Conservation (phyloP, 2,329 filamentous ascomycete species). For the Plenodomus lindquistii region DNA sequence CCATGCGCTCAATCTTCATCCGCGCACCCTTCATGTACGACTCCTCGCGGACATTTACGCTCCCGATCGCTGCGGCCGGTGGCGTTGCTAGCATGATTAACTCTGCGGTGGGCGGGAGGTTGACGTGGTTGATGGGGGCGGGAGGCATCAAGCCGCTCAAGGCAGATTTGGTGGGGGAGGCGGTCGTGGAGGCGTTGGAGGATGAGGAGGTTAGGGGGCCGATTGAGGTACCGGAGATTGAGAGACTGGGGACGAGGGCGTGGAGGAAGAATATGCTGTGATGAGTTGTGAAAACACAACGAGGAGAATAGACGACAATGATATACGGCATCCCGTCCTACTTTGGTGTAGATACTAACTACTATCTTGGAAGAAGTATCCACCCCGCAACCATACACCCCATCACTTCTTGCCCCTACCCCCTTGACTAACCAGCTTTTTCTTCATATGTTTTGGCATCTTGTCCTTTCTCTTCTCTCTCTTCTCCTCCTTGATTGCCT, state of each 20-base stretch:
- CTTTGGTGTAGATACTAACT: too few species aligned
- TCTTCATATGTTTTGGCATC: constrained; percentile 96
- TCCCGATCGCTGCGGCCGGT: constrained; percentile 80
- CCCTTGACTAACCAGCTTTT: constrained; percentile 71
- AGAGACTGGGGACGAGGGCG: constrained; percentile 75
- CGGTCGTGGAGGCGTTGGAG: constrained; percentile 82
- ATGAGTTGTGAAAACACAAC: not conserved
- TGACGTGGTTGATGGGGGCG: constrained; percentile 78
- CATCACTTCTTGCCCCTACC: constrained; percentile 64
- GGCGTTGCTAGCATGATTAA: constrained; percentile 78
- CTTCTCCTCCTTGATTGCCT: constrained; percentile 91
- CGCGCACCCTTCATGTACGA: constrained; percentile 91
- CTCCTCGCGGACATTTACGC: constrained; percentile 74
- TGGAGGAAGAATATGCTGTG: constrained; percentile 92
- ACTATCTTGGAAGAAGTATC: too few species aligned
- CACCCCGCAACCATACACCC: too few species aligned
- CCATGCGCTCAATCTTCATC: constrained; percentile 79
- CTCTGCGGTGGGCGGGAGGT: constrained; percentile 71
- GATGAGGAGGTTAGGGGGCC: constrained; percentile 74
- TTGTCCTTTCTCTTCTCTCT: constrained; percentile 91
- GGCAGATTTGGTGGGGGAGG: constrained; percentile 84
- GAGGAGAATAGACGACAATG: too few species aligned
- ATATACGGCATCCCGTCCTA: too few species aligned
- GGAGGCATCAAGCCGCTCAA: constrained; percentile 85
- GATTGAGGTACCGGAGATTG: constrained; percentile 78